A percentile compares a stretch with the other conserved stretches of the same genome.
These are phyloP conservation scores for Aspergillus sclerotioniger DNA, from an alignment of 495 filamentous ascomycete genomes.

Conservation along the genomic window DNA sequence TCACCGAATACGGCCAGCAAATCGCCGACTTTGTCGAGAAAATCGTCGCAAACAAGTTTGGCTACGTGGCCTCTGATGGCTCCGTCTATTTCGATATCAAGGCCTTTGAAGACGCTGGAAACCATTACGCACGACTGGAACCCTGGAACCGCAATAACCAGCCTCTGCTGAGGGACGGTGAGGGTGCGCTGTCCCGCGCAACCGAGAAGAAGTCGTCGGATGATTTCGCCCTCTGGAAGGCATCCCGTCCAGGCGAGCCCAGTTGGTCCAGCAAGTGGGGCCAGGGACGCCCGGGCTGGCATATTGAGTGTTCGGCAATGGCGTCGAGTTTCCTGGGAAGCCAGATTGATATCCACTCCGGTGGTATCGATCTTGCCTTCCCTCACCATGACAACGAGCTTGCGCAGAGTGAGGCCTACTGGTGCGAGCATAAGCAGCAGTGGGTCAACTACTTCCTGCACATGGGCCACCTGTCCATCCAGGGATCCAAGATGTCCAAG, in stretches of 20 bases:
- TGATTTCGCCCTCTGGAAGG: slow-evolving; percentile 96
- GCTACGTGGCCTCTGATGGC: slow-evolving; percentile 74
- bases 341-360: slow-evolving; percentile 88
- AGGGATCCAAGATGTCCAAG: slow-evolving; percentile 93
- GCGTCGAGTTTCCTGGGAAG: slow-evolving; percentile 79
- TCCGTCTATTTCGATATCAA: slow-evolving; percentile 94
- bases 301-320: slow-evolving; percentile 98
- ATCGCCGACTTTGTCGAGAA: slow-evolving; percentile 76
- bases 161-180: slow-evolving; percentile 76
- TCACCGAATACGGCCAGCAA: slow-evolving; percentile 84
- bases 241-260: slow-evolving; percentile 87
- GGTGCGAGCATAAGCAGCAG: slow-evolving; percentile 53
- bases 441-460: slow-evolving; percentile 98
- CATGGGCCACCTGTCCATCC: slow-evolving; percentile 90
- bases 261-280: slow-evolving; percentile 88
- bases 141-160: slow-evolving; percentile 83
- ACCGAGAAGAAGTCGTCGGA: slow-evolving; percentile 66
- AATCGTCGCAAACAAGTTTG: slow-evolving; percentile 82
- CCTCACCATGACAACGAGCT: slow-evolving; percentile 97
- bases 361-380: slow-evolving; percentile 89
- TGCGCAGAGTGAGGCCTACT: slow-evolving; percentile 92
- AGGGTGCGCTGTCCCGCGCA: slow-evolving; percentile 71
- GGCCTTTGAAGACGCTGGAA: slow-evolving; percentile 79
- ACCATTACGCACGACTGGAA: slow-evolving; percentile 80
- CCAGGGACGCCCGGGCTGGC: slow-evolving; percentile 87